Evolutionary conservation across 192 early-diverging fungal species (phyloP), one percentile per base, ranked within the genome.

Genomic region (Allomyces javanicus): DNA sequence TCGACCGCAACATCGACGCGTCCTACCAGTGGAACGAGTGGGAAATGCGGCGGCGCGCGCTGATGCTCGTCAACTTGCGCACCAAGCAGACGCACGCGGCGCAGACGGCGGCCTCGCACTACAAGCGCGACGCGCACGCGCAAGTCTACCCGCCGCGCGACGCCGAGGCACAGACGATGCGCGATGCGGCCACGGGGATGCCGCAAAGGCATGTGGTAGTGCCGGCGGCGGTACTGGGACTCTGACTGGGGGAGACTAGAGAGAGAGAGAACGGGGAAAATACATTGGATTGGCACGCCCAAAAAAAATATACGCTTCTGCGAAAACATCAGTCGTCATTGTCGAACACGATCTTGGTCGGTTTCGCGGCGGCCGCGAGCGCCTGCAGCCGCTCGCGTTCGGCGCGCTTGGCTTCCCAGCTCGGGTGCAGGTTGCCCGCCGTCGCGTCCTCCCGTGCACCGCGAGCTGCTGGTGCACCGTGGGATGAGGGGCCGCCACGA

Each of bases 11-110:
- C 44, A 71, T 77, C 44, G 77, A 79, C 67, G 70, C 71, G 9
- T 79, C 80, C 43, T 83, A 83, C 67, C 67, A 80, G 64, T 83
- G 82, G 82, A 83, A 83, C 66, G 82, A 83, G 64, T 83, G 82
- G 82, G 78, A 79, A 64, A 65, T 83, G 21, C 64, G 82, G 25
- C 65, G 82, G 17, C 67, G 74, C 40, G 82, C 76, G 5, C 64
- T 83, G 25, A 81, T 83, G 82, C 74, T 81, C 26, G 79, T 78
- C n/a, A 83, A 83, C 66, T 63, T 83, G 61, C 74, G 75, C 50
- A 78, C 63, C n/a, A 83, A 83, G 66, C 25, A 67, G 64, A 83
- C 82, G 14, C 79, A 83, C 62, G 75, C 76, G n/a, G 67, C 70
- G 17, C 82, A 83, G 61, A 81, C 82, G 12, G 68, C 72, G 40